Evolutionary conservation across 768 basidiomycete species (phyloP), one percentile per base, ranked within the genome.

Genomic region (Kwoniella sp.): DNA sequence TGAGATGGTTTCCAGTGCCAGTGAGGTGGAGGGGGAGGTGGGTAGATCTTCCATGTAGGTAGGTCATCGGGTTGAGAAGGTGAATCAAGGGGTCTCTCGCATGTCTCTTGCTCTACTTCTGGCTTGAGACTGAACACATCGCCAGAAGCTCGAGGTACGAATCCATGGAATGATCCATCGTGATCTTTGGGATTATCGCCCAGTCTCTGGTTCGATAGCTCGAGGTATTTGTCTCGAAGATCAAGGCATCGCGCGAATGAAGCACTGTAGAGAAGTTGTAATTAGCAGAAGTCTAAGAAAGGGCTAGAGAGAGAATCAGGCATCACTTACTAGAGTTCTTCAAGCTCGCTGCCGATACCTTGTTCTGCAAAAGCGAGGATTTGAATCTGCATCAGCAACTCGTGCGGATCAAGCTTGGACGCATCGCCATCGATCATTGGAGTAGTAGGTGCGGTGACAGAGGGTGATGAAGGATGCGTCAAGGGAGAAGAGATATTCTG

Each of bases 161-260:
- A 81, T 15, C 90, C 88, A 2, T 82, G 81, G 75, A 94, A 93
- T 13, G 82, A 70, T 0, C 87, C 90, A 68, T 98, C 96, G 78
- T 94, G 86, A 79, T 98, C 92, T 65, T 86, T 85, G 0, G 96
- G 96, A 79, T 98, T 90, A 80, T 98, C 96, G 1, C 95, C 96
- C 2, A 98, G 86, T 58, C 92, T 85, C 78, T 99, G 96, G 3
- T 88, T 85, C 1, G 94, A 97, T 63, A 86, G 85, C 6, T 83
- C 68, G 82, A 96, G 93, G 82, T 97, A 99, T 81, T 97, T 98
- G 82, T 98, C 95, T 26, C 96, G 89, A 21, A 98, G 83, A 58
- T 90, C 87, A 51, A 98, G 86, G 76, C 95, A 98, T 73, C 84
- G 86, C 63, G 89, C 86, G 75, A 98, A 86, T 1, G 88, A 84